These are phyloP conservation scores for Marasmius tenuissimus DNA, from an alignment of 1,284 basidiomycete species.

Conservation along the genomic window DNA sequence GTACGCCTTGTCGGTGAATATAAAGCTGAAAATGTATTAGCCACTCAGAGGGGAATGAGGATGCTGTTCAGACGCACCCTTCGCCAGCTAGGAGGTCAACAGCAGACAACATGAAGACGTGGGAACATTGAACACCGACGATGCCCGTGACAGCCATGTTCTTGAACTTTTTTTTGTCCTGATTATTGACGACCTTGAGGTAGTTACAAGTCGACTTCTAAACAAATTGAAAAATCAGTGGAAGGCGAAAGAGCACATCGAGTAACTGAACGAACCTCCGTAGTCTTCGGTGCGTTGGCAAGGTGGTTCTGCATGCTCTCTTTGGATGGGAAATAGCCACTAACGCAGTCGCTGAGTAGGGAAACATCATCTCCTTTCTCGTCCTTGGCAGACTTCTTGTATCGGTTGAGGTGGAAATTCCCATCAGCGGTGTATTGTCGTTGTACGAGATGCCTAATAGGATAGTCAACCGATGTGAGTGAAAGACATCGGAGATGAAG, in stretches of 20 bases:
- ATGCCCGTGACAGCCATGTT: conserved; percentile 25
- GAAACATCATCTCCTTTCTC: conserved; percentile 21
- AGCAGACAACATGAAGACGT: conserved; percentile 23
- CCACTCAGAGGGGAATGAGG: neutral
- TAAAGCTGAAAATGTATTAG: neutral
- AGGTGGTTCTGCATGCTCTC: conserved; percentile 2
- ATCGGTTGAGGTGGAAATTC: conserved; percentile 24
- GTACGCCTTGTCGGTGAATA: neutral
- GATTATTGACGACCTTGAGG: conserved; percentile 24
- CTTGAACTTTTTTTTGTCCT: conserved; percentile 27
- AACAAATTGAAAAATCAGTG: too few relatives aligned
- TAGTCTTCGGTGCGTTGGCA: conserved; percentile 5
- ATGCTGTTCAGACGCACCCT: conserved; percentile 10
- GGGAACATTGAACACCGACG: conserved; percentile 24
- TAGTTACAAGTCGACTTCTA: conserved; percentile 24
- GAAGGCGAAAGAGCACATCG: too few relatives aligned
- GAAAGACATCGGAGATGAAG: too few relatives aligned
- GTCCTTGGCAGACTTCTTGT: conserved; percentile 19
- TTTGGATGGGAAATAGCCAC: conserved; percentile 9
- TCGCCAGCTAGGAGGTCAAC: conserved; percentile 24
- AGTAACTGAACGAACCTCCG: conserved; percentile 6
- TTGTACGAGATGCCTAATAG: conserved; percentile 26
- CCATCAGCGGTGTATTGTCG: conserved; percentile 21
- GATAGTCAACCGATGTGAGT: too few relatives aligned
- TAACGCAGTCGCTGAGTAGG: conserved; percentile 1